These are phyloP conservation scores for Exophiala sp. DNA, from an alignment of 2,329 filamentous ascomycete species.

Conservation along the genomic window DNA sequence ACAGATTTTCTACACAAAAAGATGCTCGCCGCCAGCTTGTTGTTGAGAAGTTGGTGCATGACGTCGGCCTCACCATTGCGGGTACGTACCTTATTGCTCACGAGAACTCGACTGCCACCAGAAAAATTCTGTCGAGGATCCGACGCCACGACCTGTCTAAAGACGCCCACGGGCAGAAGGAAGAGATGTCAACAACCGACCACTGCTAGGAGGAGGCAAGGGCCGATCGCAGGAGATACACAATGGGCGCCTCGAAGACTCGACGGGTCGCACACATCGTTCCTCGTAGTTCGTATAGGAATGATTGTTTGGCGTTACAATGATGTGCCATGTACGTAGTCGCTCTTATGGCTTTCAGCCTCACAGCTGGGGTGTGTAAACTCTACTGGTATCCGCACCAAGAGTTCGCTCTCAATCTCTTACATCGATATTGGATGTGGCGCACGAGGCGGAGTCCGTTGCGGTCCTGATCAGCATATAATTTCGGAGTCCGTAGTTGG, in stretches of 20 bases:
- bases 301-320: no score
- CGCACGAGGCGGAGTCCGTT: slow-evolving; percentile 18
- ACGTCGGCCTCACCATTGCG: not conserved
- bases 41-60: slow-evolving; percentile 1
- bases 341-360: slow-evolving; percentile 16
- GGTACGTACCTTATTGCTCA: not conserved
- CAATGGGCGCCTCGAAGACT: not conserved
- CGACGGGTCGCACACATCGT: slow-evolving; percentile 8
- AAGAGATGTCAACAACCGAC: slow-evolving; percentile 2
- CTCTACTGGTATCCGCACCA: not conserved
- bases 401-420: no score
- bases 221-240: slow-evolving; percentile 11
- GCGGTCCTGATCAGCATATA: slow-evolving; percentile 12
- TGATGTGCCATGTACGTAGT: no score
- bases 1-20: slow-evolving; percentile 10
- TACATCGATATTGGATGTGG: slow-evolving; percentile 10
- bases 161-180: slow-evolving; percentile 12
- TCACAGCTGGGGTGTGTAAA: slow-evolving; percentile 14
- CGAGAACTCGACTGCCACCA: not conserved
- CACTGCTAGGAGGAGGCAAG: not conserved
- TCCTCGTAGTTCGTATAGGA: slow-evolving; percentile 11
- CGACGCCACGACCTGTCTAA: slow-evolving; percentile 1
- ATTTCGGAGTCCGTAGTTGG: slow-evolving; percentile 25
- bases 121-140: slow-evolving; percentile 11
- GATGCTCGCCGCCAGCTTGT: not conserved